Evolutionary conservation across 73 alveolate genomes (phyloP), one percentile per base, ranked within the genome.

Genomic region (Paramecium sexaurelia): DNA sequence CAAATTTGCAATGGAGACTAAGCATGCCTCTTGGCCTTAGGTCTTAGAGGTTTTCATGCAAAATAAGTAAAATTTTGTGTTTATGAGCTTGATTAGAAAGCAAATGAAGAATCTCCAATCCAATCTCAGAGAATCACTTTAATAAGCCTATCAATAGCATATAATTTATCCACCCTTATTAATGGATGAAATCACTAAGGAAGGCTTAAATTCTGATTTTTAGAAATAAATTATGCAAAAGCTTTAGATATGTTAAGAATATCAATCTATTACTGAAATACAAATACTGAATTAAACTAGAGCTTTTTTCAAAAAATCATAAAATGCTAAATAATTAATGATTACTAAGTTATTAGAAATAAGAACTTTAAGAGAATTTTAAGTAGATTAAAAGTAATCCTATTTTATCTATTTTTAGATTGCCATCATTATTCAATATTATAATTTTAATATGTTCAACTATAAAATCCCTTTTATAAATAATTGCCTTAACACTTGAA

Each of bases 141-240:
- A 19, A 40, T 19, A 71, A 7, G 86, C 57, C 9, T 78, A 29
- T 40, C 51, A 78, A 43, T 9, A 43, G 13, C 90, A 78, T 24
- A 78, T 78, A 73, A 78, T 78, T 17, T 78, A 78, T 40, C 90
- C 90, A 39, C 90, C 90, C 1, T 22, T 41, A 9, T 45, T 78
- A 24, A 41, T 78, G 73, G 90, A 78, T 78, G 90, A 78, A 78
- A 47, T 45, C 17, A 39, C 43, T 10, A 45, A 33, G 19, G 90
- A 78, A 43, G 90, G 90, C 33, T 45, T 78, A 19, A 78, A 45
- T 43, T 40, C 90, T 37, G 90, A 78, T 9, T 45, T 78, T 40
- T 78, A 78, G 55, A 78, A 61, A 78, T 27, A 29, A 33, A 78
- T 78, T 0, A 78, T 78, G 90, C 43, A 39, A 41, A 78, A 78